Base-by-base conservation (phyloP, 163 green algal species). In the Scenedesmus sp. region DNA sequence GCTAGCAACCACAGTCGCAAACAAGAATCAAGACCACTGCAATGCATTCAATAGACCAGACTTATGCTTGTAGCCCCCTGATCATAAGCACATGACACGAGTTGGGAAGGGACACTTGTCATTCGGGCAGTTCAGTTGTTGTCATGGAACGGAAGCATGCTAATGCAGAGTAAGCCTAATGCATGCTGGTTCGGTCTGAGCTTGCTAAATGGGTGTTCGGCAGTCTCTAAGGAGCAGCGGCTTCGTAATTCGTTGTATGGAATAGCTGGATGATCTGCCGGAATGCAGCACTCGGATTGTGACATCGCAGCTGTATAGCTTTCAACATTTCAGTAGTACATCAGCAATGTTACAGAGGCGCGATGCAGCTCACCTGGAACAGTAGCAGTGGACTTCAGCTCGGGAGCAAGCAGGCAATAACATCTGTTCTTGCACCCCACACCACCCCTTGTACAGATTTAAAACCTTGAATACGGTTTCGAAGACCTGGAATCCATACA, bases 51-150 rank as follows among this genome's bases (percentile, higher is more conserved):
- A 0, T 22, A 33, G n/a, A 70, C n/a, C n/a, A n/a, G 7, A 70
- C 20, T 22, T 1, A 70, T 1, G 2, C 3, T 7, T 70, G 13
- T 6, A n/a, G 56, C 56, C 56, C 6, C 4, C 22, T 7, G 30
- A 37, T 76, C 30, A 76, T 7, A 76, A 76, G 65, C 65, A 20
- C 65, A 76, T 40, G 3, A 40, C 30, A 20, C 65, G 30, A 40
- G 7, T 40, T 76, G 30, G 65, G 16, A 76, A 40, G 65, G 65
- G 65, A 76, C 65, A 76, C 65, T 76, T 40, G 65, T 76, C 65
- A 76, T 76, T 76, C 40, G 65, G 65, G n/a, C n/a, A n/a, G n/a
- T n/a, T n/a, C 56, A 70, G 56, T 76, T 40, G 65, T 76, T 16
- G 65, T 76, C 7, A 40, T 76, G 65, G 65, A 76, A 76, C 65